These are phyloP conservation scores for Flammula alnicola DNA, from an alignment of 1,284 basidiomycete species.

Conservation along the genomic window DNA sequence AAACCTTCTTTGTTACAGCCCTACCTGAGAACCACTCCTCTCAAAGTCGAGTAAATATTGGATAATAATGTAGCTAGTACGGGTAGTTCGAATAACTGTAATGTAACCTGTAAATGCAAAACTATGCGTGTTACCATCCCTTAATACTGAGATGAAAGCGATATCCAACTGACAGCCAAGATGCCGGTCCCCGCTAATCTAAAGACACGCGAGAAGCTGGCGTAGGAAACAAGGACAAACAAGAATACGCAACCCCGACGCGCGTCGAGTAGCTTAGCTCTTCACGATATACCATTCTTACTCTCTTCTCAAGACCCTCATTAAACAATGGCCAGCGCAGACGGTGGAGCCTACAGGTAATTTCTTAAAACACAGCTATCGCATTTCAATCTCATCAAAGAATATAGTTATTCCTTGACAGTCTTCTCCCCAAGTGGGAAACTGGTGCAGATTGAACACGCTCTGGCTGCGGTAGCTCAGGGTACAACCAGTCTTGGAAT, in stretches of 20 bases:
- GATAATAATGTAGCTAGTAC: slow-evolving; percentile 4
- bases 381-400: slow-evolving; percentile 23
- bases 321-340: slow-evolving; percentile 64
- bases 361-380: slow-evolving; percentile 14
- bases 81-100: slow-evolving; percentile 1
- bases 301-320: slow-evolving; percentile 15
- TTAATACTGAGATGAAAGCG: neutral
- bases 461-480: slow-evolving; percentile 94
- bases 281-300: slow-evolving; percentile 9
- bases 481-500: slow-evolving; percentile 98
- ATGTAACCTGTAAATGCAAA: neutral
- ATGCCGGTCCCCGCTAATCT: slow-evolving; percentile 8
- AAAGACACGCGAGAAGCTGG: slow-evolving; percentile 5
- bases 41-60: slow-evolving; percentile 45
- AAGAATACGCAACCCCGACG: slow-evolving; percentile 25
- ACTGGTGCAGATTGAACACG: slow-evolving; percentile 99
- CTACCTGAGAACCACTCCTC: slow-evolving; percentile 78
- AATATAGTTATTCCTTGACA: slow-evolving; percentile 91
- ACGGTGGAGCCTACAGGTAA: slow-evolving; percentile 85
- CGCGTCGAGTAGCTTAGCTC: slow-evolving; percentile 24
- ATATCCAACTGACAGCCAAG: neutral
- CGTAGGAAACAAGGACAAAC: slow-evolving; percentile 19
- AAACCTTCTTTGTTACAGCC: slow-evolving; percentile 45
- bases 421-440: slow-evolving; percentile 99
- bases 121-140: neutral